Base-by-base conservation (phyloP, 2,329 filamentous ascomycete species). In the Fusarium xyrophilum region DNA sequence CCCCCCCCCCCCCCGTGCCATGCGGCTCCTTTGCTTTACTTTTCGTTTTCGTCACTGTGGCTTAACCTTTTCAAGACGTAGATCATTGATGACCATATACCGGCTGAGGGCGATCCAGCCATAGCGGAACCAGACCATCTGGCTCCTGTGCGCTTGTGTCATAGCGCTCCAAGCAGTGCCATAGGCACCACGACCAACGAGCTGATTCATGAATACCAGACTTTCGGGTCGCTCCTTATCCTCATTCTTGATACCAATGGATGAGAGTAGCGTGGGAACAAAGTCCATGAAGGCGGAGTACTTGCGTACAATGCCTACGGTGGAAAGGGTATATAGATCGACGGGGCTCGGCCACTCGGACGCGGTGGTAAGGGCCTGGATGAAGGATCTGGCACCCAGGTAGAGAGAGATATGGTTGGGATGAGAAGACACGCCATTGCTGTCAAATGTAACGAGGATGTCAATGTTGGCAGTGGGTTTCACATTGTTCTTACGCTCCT, bases 101-200 rank as follows among this genome's bases (percentile, higher is more conserved):
- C 96, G 85, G 74, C 93, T 96, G 60, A 97, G 77, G 0, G 88
- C 85, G 76, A 99, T 97, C 93, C 94, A 99, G 5, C 93, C 93
- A 87, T 93, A 98, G 11, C 96, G 88, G 77, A 98, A 99, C 96
- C 96, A 99, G 38, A 92, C 88, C 96, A 99, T 99, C 85, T 99
- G 96, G 79, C 93, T 97, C 80, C 89, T 84, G 82, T 99, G 96
- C 30, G 92, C 95, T 56, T 86, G 85, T 3, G 92, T 93, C 96
- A 99, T 99, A 33, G 96, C 94, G 56, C 82, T 85, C 82, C 94
- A 91, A 11, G 93, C 95, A 32, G 84, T 82, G 13, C 77, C 77
- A 60, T 83, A 77, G n/a, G 80, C 82, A 48, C 80, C 80, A 4
- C 74, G 86, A 67, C 89, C 83, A 68, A 90, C 88, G 19, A 93